Base-by-base conservation (phyloP, 805 yeast genomes). In the Ogataea wickerhamii region DNA sequence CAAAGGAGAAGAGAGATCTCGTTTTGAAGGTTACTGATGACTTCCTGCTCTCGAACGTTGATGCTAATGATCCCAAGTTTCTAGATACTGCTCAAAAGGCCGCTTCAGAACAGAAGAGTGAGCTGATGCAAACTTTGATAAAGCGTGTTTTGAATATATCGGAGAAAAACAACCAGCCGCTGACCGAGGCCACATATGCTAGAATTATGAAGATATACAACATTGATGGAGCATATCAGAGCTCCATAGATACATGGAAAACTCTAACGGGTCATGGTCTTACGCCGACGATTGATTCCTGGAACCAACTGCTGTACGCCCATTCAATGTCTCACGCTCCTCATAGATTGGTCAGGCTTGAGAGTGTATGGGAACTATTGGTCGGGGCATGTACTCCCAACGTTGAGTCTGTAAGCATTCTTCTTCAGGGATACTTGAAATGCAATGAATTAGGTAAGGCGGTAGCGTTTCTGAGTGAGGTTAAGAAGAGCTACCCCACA, bases 271-370 rank as follows among this genome's bases (percentile, higher is more conserved):
- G 55, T 5, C 71, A 70, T 16, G 33, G 38, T 18, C 31, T 46
- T 17, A 38, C 32, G 19, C 48, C 53, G 3, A 32, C 42, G 4
- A 48, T 68, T n/a, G 47, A 57, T 0, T 56, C 78, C 2, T 84
- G 87, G 87, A 78, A 80, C 36, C 67, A 73, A 36, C 66, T 82
- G 20, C 59, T 84, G 35, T 63, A 46, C 36, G 45, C 56, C 17
- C 65, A 55, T 28, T 47, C 49, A 7, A 51, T 59, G 33, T 44
- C 44, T 25, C 54, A 49, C 11, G 52, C 50, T 3, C 47, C 50
- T 5, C 41, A 49, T 24, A 60, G 48, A 40, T 53, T 60, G 48
- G 65, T 54, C 27, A 53, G 69, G 52, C 54, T 75, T 45, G 71
- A 63, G 43, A 56, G 63, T 28, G 53, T 67, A 29, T 62, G 62